These are phyloP conservation scores for Golubevia sp. DNA, from an alignment of 1,284 basidiomycete species.

Conservation along the genomic window DNA sequence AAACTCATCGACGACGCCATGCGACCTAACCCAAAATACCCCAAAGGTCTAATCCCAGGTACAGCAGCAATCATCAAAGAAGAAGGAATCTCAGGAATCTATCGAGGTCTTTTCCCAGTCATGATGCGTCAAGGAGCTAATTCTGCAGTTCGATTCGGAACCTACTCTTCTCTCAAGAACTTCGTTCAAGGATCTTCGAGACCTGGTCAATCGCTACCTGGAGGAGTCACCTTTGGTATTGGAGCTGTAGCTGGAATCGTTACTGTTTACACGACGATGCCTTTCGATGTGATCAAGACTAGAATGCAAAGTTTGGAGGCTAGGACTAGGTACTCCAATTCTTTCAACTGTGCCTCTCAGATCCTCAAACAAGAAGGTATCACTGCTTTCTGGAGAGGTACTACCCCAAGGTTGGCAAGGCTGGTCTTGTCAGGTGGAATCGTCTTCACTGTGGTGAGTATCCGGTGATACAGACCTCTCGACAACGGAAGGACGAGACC, in stretches of 20 bases:
- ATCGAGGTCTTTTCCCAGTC: slow-evolving; percentile 90
- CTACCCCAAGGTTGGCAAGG: slow-evolving; percentile 82
- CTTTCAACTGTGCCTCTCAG: slow-evolving; percentile 79
- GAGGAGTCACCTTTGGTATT: slow-evolving; percentile 88
- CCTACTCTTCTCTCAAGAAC: slow-evolving; percentile 84
- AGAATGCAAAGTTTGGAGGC: slow-evolving; percentile 94
- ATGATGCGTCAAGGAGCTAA: slow-evolving; percentile 98
- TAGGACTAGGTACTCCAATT: slow-evolving; percentile 80
- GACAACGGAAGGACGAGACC: too few relatives aligned
- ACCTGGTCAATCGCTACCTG: slow-evolving; percentile 82
- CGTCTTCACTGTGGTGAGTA: slow-evolving; percentile 68
- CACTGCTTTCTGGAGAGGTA: slow-evolving; percentile 90
- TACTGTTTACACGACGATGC: slow-evolving; percentile 75
- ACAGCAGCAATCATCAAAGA: slow-evolving; percentile 78
- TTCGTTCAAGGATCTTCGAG: slow-evolving; percentile 80
- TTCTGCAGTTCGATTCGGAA: slow-evolving; percentile 94
- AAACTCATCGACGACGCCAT: slow-evolving; percentile 96
- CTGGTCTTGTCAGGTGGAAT: slow-evolving; percentile 64
- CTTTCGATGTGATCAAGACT: slow-evolving; percentile 85
- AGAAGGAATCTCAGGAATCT: slow-evolving; percentile 79
- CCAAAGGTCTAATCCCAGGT: slow-evolving; percentile 82
- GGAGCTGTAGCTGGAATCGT: slow-evolving; percentile 91
- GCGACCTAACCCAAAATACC: slow-evolving; percentile 77
- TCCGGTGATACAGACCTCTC: too few relatives aligned
- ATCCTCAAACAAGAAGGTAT: slow-evolving; percentile 73